Base-by-base conservation (phyloP, 2,329 filamentous ascomycete genomes). In the Fusarium longipes region DNA sequence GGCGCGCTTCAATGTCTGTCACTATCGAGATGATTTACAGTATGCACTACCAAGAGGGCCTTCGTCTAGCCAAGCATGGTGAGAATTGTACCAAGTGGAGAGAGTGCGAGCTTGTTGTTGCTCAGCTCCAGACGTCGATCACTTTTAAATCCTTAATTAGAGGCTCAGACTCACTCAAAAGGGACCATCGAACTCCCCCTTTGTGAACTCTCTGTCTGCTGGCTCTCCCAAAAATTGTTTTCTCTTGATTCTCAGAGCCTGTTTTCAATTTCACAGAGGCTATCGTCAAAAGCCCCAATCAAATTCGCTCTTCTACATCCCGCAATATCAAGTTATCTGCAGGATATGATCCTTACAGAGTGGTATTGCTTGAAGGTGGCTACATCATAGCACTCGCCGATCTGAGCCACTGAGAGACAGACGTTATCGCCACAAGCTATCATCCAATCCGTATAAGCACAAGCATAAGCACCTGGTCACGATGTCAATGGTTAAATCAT, bases 301-400 rank as follows among this genome's bases (percentile, higher is more conserved):
- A 42, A 32, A 38, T 35, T 14, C 43, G 25, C 22, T 25, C 53
- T 39, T 35, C 30, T 58, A 30, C 45, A 48, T 48, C 38, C 40
- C 32, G 33, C 57, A 48, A 53, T 68, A 57, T 45, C 38, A 61
- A 63, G 35, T 54, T 55, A 24, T 43, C 45, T 63, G 56, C 62
- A 68, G 68, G 68, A 54, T 61, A 73, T 68, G 68, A 73, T 66
- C 68, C 64, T 53, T 71, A 63, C 54, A 68, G 58, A 56, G 67
- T 72, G 54, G 52, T 32, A 70, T 70, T 50, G 54, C 55, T 67
- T 54, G 22, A 64, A 60, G 53, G 69, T 70, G 69, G 65, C 71
- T 70, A 72, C 71, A 72, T 71, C 70, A 73, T 73, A 70, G 58
- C 47, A 61, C 55, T 67, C 59, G 60, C 57, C 60, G 70, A 72